Base-by-base conservation (phyloP, 495 filamentous ascomycete genomes). In the Penicillium bialowiezense region DNA sequence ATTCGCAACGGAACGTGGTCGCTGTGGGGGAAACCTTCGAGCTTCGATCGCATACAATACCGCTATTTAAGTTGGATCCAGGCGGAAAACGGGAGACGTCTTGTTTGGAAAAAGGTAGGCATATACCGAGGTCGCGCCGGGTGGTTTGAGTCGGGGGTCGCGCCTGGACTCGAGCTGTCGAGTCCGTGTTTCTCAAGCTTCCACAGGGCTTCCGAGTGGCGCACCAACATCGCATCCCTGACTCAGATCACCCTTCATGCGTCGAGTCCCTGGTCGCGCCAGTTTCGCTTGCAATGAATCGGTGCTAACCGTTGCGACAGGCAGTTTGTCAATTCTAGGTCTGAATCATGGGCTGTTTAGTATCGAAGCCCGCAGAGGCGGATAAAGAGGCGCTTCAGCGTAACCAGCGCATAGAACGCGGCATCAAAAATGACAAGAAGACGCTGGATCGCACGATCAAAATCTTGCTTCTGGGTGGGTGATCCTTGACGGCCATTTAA, bases 381-480 rank as follows among this genome's bases (percentile, higher is more conserved):
- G 73, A 76, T 45, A 74, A 65, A 56, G 68, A 74, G 12, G 72
- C 69, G 2, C 10, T 67, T 14, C 68, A 70, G 48, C 65, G 64
- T 7, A 74, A 67, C 65, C 70, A 68, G n/a, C 65, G 90, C 64
- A 87, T 95, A 46, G 90, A 95, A 47, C 84, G 83, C 64, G 62
- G 78, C 36, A 81, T 95, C 56, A 85, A 86, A 48, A 80, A 80
- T 45, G 90, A 95, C 68, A 89, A 92, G 72, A 93, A 91, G 73
- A 77, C 77, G 46, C 77, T 88, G 78, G 71, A 84, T 29, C 83
- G 83, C 53, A 87, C 90, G 44, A 87, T 95, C 58, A 95, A 95
- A 72, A 81, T 95, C 35, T 67, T 95, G 52, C 77, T 95, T 39
- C 74, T 95, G 50, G 89, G 89, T 92, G 70, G 8, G 58, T 49